These are phyloP conservation scores for Aspergillus arachidicola DNA, from an alignment of 2,329 filamentous ascomycete genomes.

Conservation along the genomic window DNA sequence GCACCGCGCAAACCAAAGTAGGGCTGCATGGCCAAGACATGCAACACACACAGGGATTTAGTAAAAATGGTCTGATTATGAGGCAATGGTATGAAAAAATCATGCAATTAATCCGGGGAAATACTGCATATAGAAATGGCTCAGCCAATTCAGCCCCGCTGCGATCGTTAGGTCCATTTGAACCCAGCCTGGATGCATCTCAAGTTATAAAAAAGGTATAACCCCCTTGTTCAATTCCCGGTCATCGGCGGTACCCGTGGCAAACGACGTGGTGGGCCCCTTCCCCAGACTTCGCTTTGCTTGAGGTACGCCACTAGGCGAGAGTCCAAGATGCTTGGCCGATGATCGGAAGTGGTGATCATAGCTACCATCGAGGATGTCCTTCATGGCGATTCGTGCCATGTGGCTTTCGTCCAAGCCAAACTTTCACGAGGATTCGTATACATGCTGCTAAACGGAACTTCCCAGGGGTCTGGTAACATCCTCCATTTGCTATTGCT, in stretches of 20 bases:
- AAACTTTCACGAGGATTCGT: neutral
- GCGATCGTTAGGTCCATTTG: neutral
- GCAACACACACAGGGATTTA: neutral
- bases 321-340: slow-evolving; percentile 2
- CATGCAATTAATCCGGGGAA: slow-evolving; percentile 1
- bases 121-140: slow-evolving; percentile 7
- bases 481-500: neutral
- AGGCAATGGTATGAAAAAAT: neutral
- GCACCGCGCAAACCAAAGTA: slow-evolving; percentile 29
- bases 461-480: neutral
- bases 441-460: neutral
- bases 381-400: neutral
- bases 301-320: neutral
- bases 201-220: slow-evolving; percentile 9
- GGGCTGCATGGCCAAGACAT: slow-evolving; percentile 14
- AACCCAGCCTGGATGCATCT: slow-evolving; percentile 5
- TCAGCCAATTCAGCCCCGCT: neutral
- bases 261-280: slow-evolving; percentile 9
- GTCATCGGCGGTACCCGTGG: slow-evolving; percentile 17
- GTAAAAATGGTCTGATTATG: neutral
- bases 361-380: neutral
- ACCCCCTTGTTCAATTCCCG: neutral
- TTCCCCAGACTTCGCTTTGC: slow-evolving; percentile 9
- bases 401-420: neutral
- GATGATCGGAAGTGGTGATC: slow-evolving; percentile 1